Evolutionary conservation across 495 filamentous ascomycete species (phyloP).

Genomic region (Hyaloscypha variabilis): DNA sequence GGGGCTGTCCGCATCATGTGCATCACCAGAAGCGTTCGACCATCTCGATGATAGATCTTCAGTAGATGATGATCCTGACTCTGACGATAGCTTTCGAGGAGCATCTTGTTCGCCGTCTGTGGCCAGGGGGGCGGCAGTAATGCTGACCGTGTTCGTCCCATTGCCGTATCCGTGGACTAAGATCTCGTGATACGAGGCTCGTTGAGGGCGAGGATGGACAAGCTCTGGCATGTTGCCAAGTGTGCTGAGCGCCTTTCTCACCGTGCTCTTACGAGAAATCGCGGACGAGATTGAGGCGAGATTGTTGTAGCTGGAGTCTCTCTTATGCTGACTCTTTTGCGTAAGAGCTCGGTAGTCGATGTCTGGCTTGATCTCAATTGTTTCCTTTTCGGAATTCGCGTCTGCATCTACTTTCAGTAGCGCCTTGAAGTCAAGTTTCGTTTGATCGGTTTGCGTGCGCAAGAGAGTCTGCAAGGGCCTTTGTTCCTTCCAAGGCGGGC

Average conservation of each 20-base stretch:
- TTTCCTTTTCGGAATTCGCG: not conserved
- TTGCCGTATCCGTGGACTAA: conserved; percentile 47
- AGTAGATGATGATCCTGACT: conserved; percentile 18
- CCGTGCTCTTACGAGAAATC: conserved; percentile 14
- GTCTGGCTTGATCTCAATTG: conserved; percentile 41
- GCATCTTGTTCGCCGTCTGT: not conserved
- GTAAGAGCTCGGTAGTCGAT: conserved; percentile 43
- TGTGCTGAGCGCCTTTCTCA: conserved; percentile 36
- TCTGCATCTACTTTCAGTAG: conserved; percentile 1
- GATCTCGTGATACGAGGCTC: conserved; percentile 41
- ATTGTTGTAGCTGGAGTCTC: conserved; percentile 23
- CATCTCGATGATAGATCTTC: conserved; percentile 26
- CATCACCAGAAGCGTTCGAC: conserved; percentile 22
- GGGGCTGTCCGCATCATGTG: conserved; percentile 9
- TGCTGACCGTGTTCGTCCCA: conserved; percentile 37
- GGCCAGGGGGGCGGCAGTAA: not conserved
- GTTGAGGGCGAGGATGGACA: conserved; percentile 22
- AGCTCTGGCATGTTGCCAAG: conserved; percentile 30
- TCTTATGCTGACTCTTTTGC: conserved; percentile 27
- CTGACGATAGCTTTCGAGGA: conserved; percentile 17
- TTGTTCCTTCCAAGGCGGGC: conserved; percentile 45
- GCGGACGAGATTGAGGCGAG: conserved; percentile 32
- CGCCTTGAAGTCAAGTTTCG: conserved; percentile 15
- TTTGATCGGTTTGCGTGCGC: conserved; percentile 31
- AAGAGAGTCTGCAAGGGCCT: conserved; percentile 16